Percentiles rank a stretch among this genome's conserved stretches.
Conservation (phyloP, 495 filamentous ascomycete species). For the Xylaria scruposa region DNA sequence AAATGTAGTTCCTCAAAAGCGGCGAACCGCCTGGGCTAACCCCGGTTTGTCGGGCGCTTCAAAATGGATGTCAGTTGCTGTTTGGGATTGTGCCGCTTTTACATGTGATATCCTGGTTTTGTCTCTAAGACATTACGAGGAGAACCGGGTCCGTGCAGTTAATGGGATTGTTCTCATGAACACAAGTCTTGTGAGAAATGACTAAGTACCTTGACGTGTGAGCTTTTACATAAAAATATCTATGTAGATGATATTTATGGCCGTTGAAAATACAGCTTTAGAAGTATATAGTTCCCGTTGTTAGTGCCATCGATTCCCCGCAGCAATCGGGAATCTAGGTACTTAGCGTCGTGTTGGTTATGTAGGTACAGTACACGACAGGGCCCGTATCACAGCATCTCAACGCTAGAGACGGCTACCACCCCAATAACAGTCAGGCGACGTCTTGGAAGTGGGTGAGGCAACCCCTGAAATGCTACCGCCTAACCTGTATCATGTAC, state of each 20-base stretch:
- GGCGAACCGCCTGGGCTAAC: too few species aligned
- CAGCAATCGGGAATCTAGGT: not conserved
- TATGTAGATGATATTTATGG: too few species aligned
- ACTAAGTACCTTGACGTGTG: not conserved
- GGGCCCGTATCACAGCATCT: not conserved
- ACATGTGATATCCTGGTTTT: conserved; percentile 3
- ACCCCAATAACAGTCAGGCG: not conserved
- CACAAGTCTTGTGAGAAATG: too few species aligned
- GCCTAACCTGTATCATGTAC: not conserved
- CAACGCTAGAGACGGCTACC: not conserved
- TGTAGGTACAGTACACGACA: not conserved
- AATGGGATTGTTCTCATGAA: not conserved
- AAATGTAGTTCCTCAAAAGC: too few species aligned
- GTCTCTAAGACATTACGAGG: not conserved
- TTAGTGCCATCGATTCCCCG: not conserved
- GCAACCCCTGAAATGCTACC: conserved; percentile 12
- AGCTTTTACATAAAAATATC: not conserved
- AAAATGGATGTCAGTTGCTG: too few species aligned
- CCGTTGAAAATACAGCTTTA: too few species aligned
- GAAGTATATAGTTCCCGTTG: not conserved
- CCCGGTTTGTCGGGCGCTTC: too few species aligned
- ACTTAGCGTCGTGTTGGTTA: not conserved
- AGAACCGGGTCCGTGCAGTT: not conserved
- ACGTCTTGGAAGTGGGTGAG: not conserved
- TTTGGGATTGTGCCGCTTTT: conserved; percentile 13